These are phyloP conservation scores for Scleromitrula shiraiana DNA, from an alignment of 2,329 filamentous ascomycete genomes.

Conservation along the genomic window DNA sequence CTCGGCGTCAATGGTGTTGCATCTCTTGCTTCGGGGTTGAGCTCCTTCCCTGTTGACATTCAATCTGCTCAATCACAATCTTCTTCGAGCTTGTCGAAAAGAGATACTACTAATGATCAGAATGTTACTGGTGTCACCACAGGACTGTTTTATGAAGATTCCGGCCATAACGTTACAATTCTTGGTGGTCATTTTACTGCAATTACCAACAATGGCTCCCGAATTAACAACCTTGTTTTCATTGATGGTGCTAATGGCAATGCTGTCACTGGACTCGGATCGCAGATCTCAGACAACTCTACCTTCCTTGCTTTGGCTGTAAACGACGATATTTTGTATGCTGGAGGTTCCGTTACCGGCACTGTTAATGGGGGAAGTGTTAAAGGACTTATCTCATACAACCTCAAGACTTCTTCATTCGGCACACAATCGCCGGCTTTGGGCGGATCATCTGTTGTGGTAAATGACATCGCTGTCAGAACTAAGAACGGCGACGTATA, in stretches of 20 bases:
- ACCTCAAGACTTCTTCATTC: conserved; percentile 59
- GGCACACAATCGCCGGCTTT: conserved; percentile 68
- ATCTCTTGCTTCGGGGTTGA: conserved; percentile 48
- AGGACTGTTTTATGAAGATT: conserved; percentile 67
- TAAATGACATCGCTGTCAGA: conserved; percentile 68
- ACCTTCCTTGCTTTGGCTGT: conserved; percentile 66
- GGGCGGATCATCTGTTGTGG: conserved; percentile 58
- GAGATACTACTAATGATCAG: conserved; percentile 34
- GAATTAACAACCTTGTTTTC: conserved; percentile 72
- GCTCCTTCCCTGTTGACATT: conserved; percentile 50
- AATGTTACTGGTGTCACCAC: conserved; percentile 62
- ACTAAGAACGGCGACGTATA: conserved; percentile 68
- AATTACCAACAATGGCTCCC: conserved; percentile 57
- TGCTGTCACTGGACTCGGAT: conserved; percentile 59
- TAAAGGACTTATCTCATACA: conserved; percentile 71
- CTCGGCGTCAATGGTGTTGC: conserved; percentile 66
- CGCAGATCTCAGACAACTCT: conserved; percentile 61
- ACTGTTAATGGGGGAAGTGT: conserved; percentile 54
- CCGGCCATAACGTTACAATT: conserved; percentile 71
- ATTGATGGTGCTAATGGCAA: conserved; percentile 67
- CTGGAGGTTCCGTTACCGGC: conserved; percentile 73
- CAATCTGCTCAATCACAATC: conserved; percentile 32
- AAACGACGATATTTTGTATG: conserved; percentile 62
- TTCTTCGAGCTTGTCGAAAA: conserved; percentile 37
- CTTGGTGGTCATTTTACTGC: conserved; percentile 81